Conservation (phyloP, 768 basidiomycete species). For the Mycena capillaripes region DNA sequence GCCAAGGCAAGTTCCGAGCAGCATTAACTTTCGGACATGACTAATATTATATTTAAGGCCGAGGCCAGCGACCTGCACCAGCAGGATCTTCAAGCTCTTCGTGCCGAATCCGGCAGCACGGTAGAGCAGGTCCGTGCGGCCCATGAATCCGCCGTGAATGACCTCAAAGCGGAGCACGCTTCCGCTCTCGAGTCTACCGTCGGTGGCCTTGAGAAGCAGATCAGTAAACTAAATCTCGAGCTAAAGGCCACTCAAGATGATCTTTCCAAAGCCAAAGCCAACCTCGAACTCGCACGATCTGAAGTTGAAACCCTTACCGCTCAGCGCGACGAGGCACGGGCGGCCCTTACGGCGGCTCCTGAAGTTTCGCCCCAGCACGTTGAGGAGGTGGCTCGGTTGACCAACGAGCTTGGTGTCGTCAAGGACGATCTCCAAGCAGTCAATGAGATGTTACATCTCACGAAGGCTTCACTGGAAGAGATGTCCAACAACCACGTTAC, state of each 20-base stretch:
- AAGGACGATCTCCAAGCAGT: constrained; percentile 79
- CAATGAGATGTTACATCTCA: constrained; percentile 75
- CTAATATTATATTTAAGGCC: constrained; percentile 55
- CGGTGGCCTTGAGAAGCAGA: constrained; percentile 71
- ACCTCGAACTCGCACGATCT: constrained; percentile 62
- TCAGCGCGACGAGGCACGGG: constrained; percentile 76
- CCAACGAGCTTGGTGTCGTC: constrained; percentile 68
- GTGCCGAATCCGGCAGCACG: constrained; percentile 73
- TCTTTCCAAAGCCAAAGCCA: constrained; percentile 79
- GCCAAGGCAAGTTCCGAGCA: constrained; percentile 71
- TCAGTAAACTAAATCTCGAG: constrained; percentile 73
- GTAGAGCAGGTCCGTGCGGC: constrained; percentile 78
- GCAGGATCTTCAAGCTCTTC: constrained; percentile 79
- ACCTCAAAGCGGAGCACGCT: constrained; percentile 75
- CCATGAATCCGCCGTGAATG: constrained; percentile 72
- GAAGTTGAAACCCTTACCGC: constrained; percentile 70
- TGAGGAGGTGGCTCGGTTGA: constrained; percentile 68
- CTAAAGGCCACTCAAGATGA: constrained; percentile 90
- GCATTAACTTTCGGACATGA: not conserved
- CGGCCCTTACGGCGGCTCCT: constrained; percentile 56
- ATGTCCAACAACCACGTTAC: constrained; percentile 77
- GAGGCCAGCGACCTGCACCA: constrained; percentile 80
- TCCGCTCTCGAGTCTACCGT: constrained; percentile 71
- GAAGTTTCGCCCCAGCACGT: constrained; percentile 61
- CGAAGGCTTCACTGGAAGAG: constrained; percentile 78